These are phyloP conservation scores for Byssochlamys sp. DNA, from an alignment of 2,329 filamentous ascomycete species.

Conservation along the genomic window DNA sequence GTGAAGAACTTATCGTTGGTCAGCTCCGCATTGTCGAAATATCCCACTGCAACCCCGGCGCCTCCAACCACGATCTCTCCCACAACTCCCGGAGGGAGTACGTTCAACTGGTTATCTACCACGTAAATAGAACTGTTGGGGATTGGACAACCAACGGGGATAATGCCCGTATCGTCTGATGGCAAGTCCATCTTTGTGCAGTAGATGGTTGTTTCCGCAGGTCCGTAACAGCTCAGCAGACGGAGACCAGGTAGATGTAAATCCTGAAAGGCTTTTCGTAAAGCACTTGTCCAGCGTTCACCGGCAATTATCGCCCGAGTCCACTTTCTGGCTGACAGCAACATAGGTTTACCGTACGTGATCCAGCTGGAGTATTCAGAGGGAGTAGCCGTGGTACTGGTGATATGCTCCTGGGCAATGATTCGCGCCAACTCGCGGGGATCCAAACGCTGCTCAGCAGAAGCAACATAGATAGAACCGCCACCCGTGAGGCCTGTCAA, in stretches of 20 bases:
- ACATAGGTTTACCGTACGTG: constrained; percentile 8
- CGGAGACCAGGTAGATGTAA: no score
- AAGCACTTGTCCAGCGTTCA: background rate
- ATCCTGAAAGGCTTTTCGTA: no score
- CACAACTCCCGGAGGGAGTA: constrained; percentile 27
- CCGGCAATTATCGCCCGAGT: constrained; percentile 2
- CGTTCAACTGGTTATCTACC: constrained; percentile 29
- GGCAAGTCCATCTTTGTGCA: constrained; percentile 24
- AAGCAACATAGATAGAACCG: constrained; percentile 8
- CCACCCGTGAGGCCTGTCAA: constrained; percentile 9
- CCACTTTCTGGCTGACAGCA: background rate
- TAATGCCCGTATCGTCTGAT: constrained; percentile 18
- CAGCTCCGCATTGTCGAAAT: constrained; percentile 9
- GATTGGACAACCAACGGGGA: constrained; percentile 16
- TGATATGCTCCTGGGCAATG: constrained; percentile 9
- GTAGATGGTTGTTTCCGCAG: no score
- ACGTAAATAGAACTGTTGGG: constrained; percentile 32
- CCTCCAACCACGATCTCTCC: constrained; percentile 34
- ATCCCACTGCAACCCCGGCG: constrained; percentile 12
- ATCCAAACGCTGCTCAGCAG: constrained; percentile 1
- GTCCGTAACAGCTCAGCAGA: no score
- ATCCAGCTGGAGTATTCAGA: constrained; percentile 12
- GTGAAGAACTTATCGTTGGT: constrained; percentile 13
- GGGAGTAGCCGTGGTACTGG: constrained; percentile 12
- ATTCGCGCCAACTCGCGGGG: constrained; percentile 7